Evolutionary conservation across 2,329 filamentous ascomycete species (phyloP).

Genomic region (Endocalyx cinctus): DNA sequence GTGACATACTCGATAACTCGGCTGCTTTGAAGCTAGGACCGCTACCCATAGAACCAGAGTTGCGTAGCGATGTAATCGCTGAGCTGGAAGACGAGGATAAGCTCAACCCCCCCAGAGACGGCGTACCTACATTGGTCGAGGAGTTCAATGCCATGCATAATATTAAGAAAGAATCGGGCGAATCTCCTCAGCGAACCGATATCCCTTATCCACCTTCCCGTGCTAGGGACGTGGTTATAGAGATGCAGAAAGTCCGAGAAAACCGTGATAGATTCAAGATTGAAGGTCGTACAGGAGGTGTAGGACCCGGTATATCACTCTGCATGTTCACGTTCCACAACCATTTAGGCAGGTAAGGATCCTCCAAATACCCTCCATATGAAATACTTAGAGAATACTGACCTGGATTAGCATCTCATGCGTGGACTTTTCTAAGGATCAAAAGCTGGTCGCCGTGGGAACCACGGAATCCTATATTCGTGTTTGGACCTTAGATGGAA

Average conservation of each 20-base stretch:
- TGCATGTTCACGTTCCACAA: constrained; percentile 99
- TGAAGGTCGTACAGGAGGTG: constrained; percentile 75
- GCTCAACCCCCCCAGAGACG: constrained; percentile 66
- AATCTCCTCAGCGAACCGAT: constrained; percentile 72
- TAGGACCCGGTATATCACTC: constrained; percentile 78
- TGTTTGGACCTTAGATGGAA: constrained; percentile 87
- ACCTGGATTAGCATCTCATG: constrained; percentile 65
- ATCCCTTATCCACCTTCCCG: constrained; percentile 84
- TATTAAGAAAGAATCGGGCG: constrained; percentile 85
- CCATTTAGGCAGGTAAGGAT: constrained; percentile 79
- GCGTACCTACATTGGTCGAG: constrained; percentile 71
- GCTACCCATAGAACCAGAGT: constrained; percentile 75
- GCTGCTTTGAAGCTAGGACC: constrained; percentile 70
- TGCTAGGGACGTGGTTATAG: constrained; percentile 85
- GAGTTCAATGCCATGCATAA: constrained; percentile 77
- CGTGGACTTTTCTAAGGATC: constrained; percentile 92
- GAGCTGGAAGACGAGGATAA: constrained; percentile 83
- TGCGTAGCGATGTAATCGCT: constrained; percentile 80
- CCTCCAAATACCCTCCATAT: background rate
- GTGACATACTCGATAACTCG: constrained; percentile 53
- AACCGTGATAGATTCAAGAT: constrained; percentile 89
- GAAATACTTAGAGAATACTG: constrained; percentile 1
- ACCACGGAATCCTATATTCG: constrained; percentile 94
- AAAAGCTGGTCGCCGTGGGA: constrained; percentile 79
- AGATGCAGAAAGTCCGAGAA: constrained; percentile 90